These are phyloP conservation scores for Ascochyta rabiei DNA, from an alignment of 2,329 filamentous ascomycete genomes.

Conservation along the genomic window DNA sequence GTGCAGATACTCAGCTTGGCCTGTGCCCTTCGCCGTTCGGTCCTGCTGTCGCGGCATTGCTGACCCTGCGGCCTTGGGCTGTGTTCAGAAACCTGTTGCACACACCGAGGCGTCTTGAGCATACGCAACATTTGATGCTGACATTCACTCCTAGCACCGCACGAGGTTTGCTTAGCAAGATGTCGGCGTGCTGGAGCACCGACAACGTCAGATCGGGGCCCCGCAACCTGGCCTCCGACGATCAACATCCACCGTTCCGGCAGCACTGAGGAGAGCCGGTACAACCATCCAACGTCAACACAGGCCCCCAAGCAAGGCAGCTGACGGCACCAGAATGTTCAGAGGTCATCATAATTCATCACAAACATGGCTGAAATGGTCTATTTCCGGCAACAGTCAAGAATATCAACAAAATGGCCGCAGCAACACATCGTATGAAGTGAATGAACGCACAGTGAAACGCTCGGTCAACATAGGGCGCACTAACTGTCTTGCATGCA, in stretches of 20 bases:
- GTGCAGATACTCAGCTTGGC: not conserved
- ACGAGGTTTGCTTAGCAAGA: not conserved
- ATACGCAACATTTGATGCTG: constrained; percentile 1
- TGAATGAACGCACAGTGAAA: not conserved
- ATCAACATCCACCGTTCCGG: constrained; percentile 17
- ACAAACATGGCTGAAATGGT: constrained; percentile 7
- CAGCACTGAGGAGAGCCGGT: constrained; percentile 18
- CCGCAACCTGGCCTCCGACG: constrained; percentile 2
- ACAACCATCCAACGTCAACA: constrained; percentile 15
- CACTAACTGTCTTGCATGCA: constrained; percentile 6
- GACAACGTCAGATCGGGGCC: constrained; percentile 13
- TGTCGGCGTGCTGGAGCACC: constrained; percentile 4
- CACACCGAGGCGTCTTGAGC: not conserved
- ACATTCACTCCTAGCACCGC: constrained; percentile 1
- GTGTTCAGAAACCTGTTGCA: constrained; percentile 6
- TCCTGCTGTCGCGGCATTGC: not conserved
- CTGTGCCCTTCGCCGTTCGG: not conserved
- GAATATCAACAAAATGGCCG: not conserved
- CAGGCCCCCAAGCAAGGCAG: constrained; percentile 3
- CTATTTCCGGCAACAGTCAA: constrained; percentile 8
- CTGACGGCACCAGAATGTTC: constrained; percentile 1
- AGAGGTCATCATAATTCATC: constrained; percentile 11
- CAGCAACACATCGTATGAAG: not conserved
- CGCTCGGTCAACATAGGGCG: not conserved
- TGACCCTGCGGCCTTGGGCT: not conserved